Conservation (phyloP, 2,329 filamentous ascomycete genomes). For the Pseudogymnoascus verrucosus region DNA sequence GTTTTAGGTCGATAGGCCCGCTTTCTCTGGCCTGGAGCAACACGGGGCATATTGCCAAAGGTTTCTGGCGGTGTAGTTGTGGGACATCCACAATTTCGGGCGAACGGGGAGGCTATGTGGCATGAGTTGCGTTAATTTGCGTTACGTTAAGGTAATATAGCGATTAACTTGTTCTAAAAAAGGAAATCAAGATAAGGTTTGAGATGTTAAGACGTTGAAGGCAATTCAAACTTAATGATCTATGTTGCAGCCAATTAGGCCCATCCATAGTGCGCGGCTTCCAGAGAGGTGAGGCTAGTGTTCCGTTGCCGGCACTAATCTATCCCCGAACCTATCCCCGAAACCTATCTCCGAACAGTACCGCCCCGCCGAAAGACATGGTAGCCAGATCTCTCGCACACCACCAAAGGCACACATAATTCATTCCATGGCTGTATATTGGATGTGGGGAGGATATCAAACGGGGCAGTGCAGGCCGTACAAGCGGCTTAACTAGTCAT, state of each 20-base stretch:
- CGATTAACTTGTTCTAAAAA: neutral
- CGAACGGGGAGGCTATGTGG: neutral
- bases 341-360: neutral
- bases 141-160: neutral
- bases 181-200: neutral
- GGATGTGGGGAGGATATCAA: no score
- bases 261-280: neutral
- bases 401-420: neutral
- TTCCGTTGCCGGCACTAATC: neutral
- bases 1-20: constrained; percentile 7
- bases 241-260: neutral
- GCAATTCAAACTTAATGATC: neutral
- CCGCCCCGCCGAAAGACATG: no score
- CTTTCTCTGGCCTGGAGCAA: neutral
- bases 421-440: neutral
- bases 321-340: neutral
- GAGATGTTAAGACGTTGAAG: neutral
- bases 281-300: neutral
- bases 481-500: no score
- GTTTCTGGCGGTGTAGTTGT: neutral
- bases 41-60: neutral
- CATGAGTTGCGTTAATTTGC: neutral
- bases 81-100: neutral
- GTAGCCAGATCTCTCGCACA: neutral
- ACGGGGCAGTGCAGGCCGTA: no score